These are phyloP conservation scores for Protomyces pachydermus DNA, from an alignment of 1,139 yeast species.

Conservation along the genomic window DNA sequence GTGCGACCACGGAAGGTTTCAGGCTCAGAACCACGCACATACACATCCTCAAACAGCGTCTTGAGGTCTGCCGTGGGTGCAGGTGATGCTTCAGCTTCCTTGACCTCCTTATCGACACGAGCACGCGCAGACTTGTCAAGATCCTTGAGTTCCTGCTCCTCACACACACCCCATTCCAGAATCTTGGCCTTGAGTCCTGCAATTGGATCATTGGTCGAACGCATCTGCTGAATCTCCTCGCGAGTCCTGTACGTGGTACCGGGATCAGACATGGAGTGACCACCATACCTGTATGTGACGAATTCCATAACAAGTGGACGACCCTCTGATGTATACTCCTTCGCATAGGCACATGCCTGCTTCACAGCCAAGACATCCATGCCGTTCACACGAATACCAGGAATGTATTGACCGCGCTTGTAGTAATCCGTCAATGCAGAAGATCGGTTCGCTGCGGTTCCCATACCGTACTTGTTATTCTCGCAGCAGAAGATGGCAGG, in stretches of 20 bases:
- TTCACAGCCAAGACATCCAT: slow-evolving; percentile 94
- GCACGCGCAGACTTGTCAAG: slow-evolving; percentile 95
- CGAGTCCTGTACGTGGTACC: slow-evolving; percentile 51
- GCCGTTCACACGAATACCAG: slow-evolving; percentile 97
- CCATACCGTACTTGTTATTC: slow-evolving; percentile 99
- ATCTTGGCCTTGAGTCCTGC: slow-evolving; percentile 88
- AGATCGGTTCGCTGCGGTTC: slow-evolving; percentile 94
- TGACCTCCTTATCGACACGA: slow-evolving; percentile 89
- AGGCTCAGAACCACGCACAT: slow-evolving; percentile 89
- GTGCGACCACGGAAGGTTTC: slow-evolving; percentile 95
- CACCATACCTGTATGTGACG: slow-evolving; percentile 99
- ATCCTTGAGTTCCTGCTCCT: slow-evolving; percentile 85
- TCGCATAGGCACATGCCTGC: slow-evolving; percentile 95
- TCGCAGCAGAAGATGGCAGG: slow-evolving; percentile 95
- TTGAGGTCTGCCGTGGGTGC: slow-evolving; percentile 95
- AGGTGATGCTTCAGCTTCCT: slow-evolving; percentile 86
- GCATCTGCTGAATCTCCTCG: slow-evolving; percentile 99
- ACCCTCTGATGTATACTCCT: slow-evolving; percentile 94
- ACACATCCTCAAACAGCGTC: slow-evolving; percentile 92
- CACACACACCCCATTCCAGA: slow-evolving; percentile 74
- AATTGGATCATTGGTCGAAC: slow-evolving; percentile 96
- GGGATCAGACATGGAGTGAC: slow-evolving; percentile 60
- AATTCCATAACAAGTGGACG: slow-evolving; percentile 84
- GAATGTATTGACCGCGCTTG: slow-evolving; percentile 99
- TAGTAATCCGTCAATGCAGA: slow-evolving; percentile 94